Evolutionary conservation across 768 basidiomycete species (phyloP).

Genomic region (Hygrocybe punicea): DNA sequence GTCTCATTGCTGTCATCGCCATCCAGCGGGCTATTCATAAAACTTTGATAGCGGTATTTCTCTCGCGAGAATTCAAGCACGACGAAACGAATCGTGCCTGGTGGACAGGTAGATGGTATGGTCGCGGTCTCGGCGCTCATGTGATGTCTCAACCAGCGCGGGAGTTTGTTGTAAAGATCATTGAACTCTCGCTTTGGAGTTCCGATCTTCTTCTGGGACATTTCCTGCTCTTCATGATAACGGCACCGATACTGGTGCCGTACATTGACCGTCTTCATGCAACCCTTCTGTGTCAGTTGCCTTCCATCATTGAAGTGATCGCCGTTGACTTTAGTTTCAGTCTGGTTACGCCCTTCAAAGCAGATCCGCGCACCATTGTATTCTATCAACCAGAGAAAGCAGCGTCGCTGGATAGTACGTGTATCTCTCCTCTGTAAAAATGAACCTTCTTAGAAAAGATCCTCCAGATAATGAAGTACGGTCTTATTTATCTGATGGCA

Average conservation of each 20-base stretch:
- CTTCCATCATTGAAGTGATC: conserved; percentile 3
- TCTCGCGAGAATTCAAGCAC: conserved; percentile 98
- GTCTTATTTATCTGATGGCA: conserved; percentile 67
- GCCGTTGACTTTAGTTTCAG: conserved; percentile 37
- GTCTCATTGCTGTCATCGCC: conserved; percentile 84
- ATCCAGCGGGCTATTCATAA: conserved; percentile 94
- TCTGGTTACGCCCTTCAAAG: conserved; percentile 94
- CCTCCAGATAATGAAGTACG: conserved; percentile 76
- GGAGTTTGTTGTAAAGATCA: conserved; percentile 96
- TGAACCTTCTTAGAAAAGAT: neutral
- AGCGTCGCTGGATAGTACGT: conserved; percentile 85
- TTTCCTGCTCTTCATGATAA: conserved; percentile 85
- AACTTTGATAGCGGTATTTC: conserved; percentile 87
- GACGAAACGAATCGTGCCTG: conserved; percentile 98
- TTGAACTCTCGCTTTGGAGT: conserved; percentile 93
- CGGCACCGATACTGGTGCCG: conserved; percentile 83
- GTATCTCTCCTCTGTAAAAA: conserved; percentile 1
- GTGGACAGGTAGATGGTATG: conserved; percentile 99
- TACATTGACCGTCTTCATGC: conserved; percentile 91
- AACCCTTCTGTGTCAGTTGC: conserved; percentile 76
- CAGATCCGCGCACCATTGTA: conserved; percentile 92
- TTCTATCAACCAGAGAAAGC: conserved; percentile 83
- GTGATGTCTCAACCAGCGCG: conserved; percentile 97
- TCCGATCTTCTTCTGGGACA: conserved; percentile 89
- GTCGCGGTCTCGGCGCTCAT: conserved; percentile 83